phyloP scores from a whole-genome alignment of 495 filamentous ascomycete species.

The Trichoderma erinaceum region DNA sequence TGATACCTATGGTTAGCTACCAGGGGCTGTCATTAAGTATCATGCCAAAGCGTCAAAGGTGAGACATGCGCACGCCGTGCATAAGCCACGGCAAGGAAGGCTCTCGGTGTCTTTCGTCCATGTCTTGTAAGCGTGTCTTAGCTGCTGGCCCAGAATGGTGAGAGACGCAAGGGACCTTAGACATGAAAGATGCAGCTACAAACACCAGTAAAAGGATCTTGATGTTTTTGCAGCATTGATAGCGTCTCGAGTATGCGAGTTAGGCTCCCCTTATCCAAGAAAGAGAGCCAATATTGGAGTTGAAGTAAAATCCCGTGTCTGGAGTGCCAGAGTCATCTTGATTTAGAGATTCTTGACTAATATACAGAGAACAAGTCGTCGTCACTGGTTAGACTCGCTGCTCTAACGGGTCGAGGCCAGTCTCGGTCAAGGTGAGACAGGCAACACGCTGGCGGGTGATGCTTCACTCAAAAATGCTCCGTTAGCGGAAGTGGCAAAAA shows the following conservation, averaged over 20 bases:
- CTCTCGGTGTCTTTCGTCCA: too few species aligned
- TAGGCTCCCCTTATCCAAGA: not conserved
- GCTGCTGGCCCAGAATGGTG: not conserved
- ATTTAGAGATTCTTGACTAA: not conserved
- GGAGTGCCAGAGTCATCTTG: not conserved
- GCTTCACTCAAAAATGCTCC: not conserved
- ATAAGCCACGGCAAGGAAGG: not conserved
- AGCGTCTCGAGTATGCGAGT: not conserved
- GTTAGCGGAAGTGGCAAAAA: not conserved
- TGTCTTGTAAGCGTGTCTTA: not conserved
- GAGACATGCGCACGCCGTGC: constrained; percentile 5
- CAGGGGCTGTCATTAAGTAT: not conserved
- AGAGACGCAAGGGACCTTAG: not conserved
- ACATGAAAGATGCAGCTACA: not conserved
- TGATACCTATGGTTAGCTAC: not conserved
- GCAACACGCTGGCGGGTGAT: not conserved
- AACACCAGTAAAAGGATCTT: not conserved
- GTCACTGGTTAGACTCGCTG: not conserved
- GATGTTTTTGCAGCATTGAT: not conserved
- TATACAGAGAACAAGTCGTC: not conserved
- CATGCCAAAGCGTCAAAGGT: not conserved
- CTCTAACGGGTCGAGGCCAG: not conserved
- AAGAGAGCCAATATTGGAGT: not conserved
- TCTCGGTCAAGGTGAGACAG: not conserved
- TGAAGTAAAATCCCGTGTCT: not conserved